Conservation (phyloP, 495 filamentous ascomycete genomes). For the Annulohypoxylon bovei region DNA sequence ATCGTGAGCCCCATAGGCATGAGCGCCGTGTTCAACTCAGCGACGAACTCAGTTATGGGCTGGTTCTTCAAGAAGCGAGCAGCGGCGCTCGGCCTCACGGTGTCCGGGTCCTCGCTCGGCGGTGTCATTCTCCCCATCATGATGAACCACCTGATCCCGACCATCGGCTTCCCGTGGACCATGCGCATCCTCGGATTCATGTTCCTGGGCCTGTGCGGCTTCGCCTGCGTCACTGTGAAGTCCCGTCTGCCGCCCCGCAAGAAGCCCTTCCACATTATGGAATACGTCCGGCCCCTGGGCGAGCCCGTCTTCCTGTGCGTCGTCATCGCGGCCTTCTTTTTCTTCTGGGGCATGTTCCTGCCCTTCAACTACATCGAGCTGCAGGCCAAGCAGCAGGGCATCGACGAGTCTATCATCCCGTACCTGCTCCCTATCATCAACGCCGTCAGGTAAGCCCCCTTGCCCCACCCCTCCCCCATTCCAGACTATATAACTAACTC, state of each 20-base stretch:
- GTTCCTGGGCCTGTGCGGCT: slow-evolving; percentile 68
- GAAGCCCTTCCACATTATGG: slow-evolving; percentile 60
- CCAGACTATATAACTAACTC: background rate
- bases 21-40: slow-evolving; percentile 70
- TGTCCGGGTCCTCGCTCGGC: slow-evolving; percentile 72
- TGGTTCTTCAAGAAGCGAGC: slow-evolving; percentile 76
- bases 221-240: slow-evolving; percentile 71
- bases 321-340: slow-evolving; percentile 65
- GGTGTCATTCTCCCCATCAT: slow-evolving; percentile 79
- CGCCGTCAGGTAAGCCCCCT: slow-evolving; percentile 64
- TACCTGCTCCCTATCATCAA: slow-evolving; percentile 80
- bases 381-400: slow-evolving; percentile 65
- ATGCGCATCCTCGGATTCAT: slow-evolving; percentile 76
- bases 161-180: slow-evolving; percentile 77
- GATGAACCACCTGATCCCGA: slow-evolving; percentile 68
- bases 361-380: slow-evolving; percentile 78
- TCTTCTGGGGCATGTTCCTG: slow-evolving; percentile 77
- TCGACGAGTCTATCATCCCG: slow-evolving; percentile 64
- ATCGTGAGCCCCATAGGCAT: slow-evolving; percentile 66
- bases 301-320: slow-evolving; percentile 66
- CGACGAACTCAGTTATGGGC: slow-evolving; percentile 65
- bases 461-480: background rate
- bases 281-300: slow-evolving; percentile 69
- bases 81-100: slow-evolving; percentile 74
- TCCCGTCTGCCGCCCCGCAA: slow-evolving; percentile 69